Conservation (phyloP, 768 basidiomycete genomes). For the Lanmaoa rubissima region DNA sequence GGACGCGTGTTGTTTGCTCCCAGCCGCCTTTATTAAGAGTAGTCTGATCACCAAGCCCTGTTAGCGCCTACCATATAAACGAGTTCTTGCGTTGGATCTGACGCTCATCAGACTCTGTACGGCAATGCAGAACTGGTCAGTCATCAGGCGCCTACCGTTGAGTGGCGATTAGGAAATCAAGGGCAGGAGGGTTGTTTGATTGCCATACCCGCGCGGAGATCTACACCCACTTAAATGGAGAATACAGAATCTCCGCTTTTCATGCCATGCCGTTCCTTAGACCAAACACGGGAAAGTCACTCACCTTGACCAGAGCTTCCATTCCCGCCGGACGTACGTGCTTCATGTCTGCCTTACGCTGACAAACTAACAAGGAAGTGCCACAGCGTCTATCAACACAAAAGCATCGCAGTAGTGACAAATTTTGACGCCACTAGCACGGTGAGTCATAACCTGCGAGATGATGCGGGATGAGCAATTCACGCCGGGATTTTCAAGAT, state of each 20-base stretch:
- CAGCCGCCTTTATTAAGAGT: slow-evolving; percentile 1
- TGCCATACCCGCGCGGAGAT: not conserved
- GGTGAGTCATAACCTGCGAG: no score
- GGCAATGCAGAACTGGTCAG: not conserved
- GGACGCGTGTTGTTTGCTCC: not conserved
- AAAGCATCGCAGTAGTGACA: not conserved
- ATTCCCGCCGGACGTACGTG: slow-evolving; percentile 2
- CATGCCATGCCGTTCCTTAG: not conserved
- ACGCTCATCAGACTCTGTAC: slow-evolving; percentile 3
- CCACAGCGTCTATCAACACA: not conserved
- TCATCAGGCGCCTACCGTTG: not conserved
- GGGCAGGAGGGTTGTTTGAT: not conserved
- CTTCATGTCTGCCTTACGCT: slow-evolving; percentile 2
- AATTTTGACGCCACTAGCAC: not conserved
- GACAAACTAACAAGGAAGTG: not conserved
- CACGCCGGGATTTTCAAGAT: no score
- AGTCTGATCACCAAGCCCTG: not conserved
- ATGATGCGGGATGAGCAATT: no score
- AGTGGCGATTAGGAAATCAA: not conserved
- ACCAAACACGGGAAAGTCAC: not conserved
- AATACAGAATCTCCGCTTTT: slow-evolving; percentile 7
- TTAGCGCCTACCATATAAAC: not conserved
- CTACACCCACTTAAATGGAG: not conserved
- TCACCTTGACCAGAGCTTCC: slow-evolving; percentile 7
- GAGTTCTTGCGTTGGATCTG: not conserved